Evolutionary conservation across 257 asterid genomes (phyloP).

Genomic region (Echites panduratus): DNA sequence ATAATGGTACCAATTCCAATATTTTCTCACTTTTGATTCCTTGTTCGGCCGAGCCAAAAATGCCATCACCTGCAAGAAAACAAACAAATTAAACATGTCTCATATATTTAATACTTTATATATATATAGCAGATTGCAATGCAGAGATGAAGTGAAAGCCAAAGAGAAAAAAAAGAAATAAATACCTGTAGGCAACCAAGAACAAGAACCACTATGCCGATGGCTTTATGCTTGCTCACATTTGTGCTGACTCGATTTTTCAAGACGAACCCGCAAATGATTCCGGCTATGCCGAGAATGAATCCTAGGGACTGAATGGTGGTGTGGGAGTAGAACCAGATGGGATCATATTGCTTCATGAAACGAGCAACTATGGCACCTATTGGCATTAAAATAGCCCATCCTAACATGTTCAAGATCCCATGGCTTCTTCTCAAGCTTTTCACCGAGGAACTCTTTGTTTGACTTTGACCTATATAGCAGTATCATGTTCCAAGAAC

Average conservation of each 20-base stretch:
- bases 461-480: constrained; percentile 51
- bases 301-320: constrained; percentile 59
- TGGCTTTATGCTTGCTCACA: constrained; percentile 56
- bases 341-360: constrained; percentile 66
- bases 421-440: constrained; percentile 64
- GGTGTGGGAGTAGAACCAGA: constrained; percentile 77
- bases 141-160: neutral
- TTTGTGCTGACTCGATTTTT: constrained; percentile 41
- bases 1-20: constrained; percentile 91
- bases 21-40: constrained; percentile 56
- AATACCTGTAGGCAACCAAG: constrained; percentile 84
- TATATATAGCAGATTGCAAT: neutral
- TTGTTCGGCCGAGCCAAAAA: constrained; percentile 65
- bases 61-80: constrained; percentile 50
- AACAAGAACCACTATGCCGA: constrained; percentile 57
- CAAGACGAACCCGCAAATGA: constrained; percentile 58
- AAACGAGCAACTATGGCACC: constrained; percentile 79
- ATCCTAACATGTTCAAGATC: constrained; percentile 69
- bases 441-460: constrained; percentile 27
- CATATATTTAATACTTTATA: neutral
- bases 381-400: constrained; percentile 75
- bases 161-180: neutral
- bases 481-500: neutral
- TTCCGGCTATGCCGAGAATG: constrained; percentile 56
- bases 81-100: neutral